These are phyloP conservation scores for Fusarium annulatum DNA, from an alignment of 2,329 filamentous ascomycete species.

Conservation along the genomic window DNA sequence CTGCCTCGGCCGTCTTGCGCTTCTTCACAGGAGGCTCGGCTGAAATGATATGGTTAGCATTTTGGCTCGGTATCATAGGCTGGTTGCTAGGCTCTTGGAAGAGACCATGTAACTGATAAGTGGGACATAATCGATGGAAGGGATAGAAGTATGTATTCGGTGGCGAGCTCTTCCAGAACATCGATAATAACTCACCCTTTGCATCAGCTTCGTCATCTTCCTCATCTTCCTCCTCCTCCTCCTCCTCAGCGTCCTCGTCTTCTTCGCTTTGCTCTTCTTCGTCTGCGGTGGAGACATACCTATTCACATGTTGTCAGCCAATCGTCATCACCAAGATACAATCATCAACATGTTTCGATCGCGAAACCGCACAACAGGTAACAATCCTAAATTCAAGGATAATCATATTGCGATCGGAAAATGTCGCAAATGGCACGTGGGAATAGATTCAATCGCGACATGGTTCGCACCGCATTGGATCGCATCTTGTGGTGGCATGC, in stretches of 20 bases:
- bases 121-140: neutral
- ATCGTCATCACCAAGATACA: conserved; percentile 3
- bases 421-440: neutral
- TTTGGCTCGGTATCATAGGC: neutral
- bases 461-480: conserved; percentile 1
- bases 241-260: conserved; percentile 53
- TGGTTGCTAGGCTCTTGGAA: neutral
- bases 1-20: conserved; percentile 57
- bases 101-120: neutral
- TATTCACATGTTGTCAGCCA: conserved; percentile 37
- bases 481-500: conserved; percentile 26
- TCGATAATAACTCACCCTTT: conserved; percentile 50
- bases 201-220: conserved; percentile 49
- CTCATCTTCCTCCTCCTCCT: conserved; percentile 48
- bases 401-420: neutral
- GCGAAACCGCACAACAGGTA: neutral
- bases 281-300: conserved; percentile 53
- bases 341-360: neutral
- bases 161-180: conserved; percentile 6
- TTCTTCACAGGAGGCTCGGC: conserved; percentile 59
- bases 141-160: neutral
- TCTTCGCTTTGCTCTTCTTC: conserved; percentile 57
- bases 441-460: conserved; percentile 3
- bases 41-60: conserved; percentile 1
- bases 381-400: neutral